These are phyloP conservation scores for Diplodia intermedia DNA, from an alignment of 2,329 filamentous ascomycete species.

Conservation along the genomic window DNA sequence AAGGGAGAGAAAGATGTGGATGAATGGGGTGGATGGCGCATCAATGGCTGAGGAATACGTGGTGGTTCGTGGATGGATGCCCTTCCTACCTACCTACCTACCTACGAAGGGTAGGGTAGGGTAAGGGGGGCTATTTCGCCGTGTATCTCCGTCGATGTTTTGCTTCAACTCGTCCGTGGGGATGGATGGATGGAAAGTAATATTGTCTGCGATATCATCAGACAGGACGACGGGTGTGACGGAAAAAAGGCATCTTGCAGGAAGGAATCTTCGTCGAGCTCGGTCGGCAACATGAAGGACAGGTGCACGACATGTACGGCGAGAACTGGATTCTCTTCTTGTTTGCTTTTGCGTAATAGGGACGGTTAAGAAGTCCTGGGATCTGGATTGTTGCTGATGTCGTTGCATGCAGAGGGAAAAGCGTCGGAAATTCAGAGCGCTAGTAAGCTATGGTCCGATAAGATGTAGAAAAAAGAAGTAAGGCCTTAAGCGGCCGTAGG, in stretches of 20 bases:
- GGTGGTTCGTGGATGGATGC: no score
- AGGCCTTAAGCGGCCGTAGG: no score
- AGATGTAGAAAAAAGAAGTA: no score
- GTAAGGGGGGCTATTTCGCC: no score
- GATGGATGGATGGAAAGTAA: no score
- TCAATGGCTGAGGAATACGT: no score
- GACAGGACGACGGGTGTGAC: background rate
- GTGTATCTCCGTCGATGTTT: no score
- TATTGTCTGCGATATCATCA: background rate
- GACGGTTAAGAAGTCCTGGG: background rate
- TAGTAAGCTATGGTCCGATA: background rate
- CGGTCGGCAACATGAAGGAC: background rate
- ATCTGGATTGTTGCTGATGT: background rate
- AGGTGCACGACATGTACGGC: background rate
- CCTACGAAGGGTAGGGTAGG: no score
- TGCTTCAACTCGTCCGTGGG: no score
- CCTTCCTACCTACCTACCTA: no score
- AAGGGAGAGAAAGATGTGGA: background rate
- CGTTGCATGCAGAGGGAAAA: background rate
- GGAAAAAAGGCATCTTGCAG: background rate
- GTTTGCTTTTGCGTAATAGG: background rate
- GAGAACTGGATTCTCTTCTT: background rate
- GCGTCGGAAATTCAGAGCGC: background rate
- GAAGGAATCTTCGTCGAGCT: background rate
- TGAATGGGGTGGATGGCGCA: background rate